Evolutionary conservation across 129 eudicot species (phyloP).

Genomic region (Saposhnikovia divaricata): DNA sequence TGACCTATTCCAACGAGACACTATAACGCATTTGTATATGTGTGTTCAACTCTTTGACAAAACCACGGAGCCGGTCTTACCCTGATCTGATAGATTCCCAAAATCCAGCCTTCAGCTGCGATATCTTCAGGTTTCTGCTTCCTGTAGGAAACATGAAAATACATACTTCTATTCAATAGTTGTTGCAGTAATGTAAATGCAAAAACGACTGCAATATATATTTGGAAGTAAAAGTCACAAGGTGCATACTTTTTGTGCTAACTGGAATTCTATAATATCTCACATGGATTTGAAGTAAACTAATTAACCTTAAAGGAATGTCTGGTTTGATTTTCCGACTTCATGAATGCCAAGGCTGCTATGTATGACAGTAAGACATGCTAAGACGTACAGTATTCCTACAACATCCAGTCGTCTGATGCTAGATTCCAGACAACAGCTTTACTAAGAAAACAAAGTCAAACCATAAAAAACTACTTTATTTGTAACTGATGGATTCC

Average conservation of each 20-base stretch:
- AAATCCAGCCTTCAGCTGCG: constrained; percentile 51
- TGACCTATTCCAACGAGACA: neutral
- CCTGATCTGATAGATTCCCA: constrained; percentile 96
- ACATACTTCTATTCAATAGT: neutral
- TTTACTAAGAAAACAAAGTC: no score
- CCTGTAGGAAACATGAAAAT: constrained; percentile 33
- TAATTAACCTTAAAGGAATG: no score
- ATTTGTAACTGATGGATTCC: no score
- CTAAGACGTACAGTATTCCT: no score
- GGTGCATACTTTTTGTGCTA: neutral
- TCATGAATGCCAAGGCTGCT: no score
- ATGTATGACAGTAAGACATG: no score
- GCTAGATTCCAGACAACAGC: no score
- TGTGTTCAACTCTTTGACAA: neutral
- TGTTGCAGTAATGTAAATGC: neutral
- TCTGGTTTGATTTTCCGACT: no score
- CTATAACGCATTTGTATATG: neutral
- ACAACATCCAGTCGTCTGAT: no score
- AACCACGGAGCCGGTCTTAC: constrained; percentile 28
- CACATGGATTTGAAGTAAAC: neutral
- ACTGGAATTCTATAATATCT: neutral
- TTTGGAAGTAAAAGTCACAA: neutral
- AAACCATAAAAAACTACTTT: no score
- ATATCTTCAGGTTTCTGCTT: constrained; percentile 43
- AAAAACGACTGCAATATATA: neutral